These are phyloP conservation scores for Mallotus repandus DNA, from an alignment of 441 rosid species.

Conservation along the genomic window DNA sequence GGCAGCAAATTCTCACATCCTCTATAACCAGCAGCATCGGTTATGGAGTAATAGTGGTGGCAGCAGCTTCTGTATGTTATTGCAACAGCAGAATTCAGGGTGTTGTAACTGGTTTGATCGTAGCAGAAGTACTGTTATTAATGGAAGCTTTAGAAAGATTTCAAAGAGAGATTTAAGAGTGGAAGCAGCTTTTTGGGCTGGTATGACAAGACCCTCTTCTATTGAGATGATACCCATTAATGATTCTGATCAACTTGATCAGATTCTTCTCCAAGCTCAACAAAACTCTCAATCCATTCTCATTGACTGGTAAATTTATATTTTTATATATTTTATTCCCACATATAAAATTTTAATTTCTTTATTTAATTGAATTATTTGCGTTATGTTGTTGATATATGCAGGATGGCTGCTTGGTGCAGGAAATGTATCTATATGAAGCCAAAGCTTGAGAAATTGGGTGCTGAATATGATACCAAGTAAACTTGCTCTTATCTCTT, in stretches of 20 bases:
- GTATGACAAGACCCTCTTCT: conserved; percentile 50
- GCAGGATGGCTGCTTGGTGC: conserved; percentile 94
- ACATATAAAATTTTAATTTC: no score
- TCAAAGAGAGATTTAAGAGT: conserved; percentile 41
- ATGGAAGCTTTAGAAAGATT: conserved; percentile 27
- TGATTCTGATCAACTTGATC: conserved; percentile 65
- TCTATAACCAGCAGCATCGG: conserved; percentile 43
- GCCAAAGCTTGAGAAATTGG: conserved; percentile 85
- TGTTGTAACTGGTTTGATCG: conserved; percentile 28
- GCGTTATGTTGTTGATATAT: conserved; percentile 5
- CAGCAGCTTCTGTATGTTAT: conserved; percentile 21
- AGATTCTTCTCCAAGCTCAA: conserved; percentile 52
- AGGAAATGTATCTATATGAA: conserved; percentile 89
- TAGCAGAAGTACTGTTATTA: conserved; percentile 12
- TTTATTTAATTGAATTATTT: no score
- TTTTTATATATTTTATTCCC: no score
- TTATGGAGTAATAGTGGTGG: conserved; percentile 26
- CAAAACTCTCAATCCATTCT: conserved; percentile 61
- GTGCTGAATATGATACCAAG: conserved; percentile 58
- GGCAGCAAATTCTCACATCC: conserved; percentile 48
- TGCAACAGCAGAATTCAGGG: conserved; percentile 43
- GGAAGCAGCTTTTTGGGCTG: conserved; percentile 48
- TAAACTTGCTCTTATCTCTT: conserved; percentile 11
- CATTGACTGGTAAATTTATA: conserved; percentile 59
- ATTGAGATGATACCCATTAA: conserved; percentile 72